A percentile compares a stretch with the other conserved stretches of the same genome.
Evolutionary conservation across 1,139 yeast species (phyloP).

Genomic region (Scheffersomyces lignicola): DNA sequence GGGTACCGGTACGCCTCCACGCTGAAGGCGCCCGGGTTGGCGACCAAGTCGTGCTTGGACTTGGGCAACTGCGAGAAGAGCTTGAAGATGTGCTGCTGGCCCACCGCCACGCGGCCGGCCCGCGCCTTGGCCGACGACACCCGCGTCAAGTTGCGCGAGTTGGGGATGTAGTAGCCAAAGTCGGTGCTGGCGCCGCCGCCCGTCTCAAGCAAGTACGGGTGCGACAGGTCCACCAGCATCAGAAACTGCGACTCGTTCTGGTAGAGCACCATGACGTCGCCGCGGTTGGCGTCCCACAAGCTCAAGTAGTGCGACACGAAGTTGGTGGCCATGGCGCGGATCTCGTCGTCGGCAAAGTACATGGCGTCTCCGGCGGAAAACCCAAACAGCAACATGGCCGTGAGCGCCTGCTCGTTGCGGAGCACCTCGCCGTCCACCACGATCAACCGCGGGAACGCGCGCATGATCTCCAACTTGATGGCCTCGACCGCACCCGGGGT

Average conservation of each 20-base stretch:
- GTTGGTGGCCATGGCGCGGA: conserved; percentile 68
- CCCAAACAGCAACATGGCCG: conserved; percentile 55
- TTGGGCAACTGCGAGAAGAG: conserved; percentile 69
- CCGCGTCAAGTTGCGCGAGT: conserved; percentile 75
- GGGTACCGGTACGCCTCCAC: conserved; percentile 78
- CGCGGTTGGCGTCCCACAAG: conserved; percentile 79
- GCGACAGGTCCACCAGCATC: conserved; percentile 54
- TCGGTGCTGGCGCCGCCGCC: conserved; percentile 40
- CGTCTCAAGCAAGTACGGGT: conserved; percentile 47
- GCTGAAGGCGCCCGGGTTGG: conserved; percentile 65
- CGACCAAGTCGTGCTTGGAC: conserved; percentile 67
- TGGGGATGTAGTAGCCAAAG: conserved; percentile 64
- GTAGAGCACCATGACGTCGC: conserved; percentile 68
- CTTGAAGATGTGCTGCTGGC: conserved; percentile 65
- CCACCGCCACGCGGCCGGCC: conserved; percentile 61
- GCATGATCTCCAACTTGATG: conserved; percentile 65
- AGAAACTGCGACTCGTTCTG: conserved; percentile 87
- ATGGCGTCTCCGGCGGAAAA: conserved; percentile 43
- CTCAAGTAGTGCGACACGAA: conserved; percentile 75
- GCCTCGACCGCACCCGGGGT: conserved; percentile 36
- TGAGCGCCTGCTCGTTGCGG: conserved; percentile 67
- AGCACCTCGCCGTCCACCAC: conserved; percentile 77
- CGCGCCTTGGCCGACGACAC: conserved; percentile 62
- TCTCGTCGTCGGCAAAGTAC: conserved; percentile 81
- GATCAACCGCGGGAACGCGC: conserved; percentile 72